Base-by-base conservation (phyloP, 805 yeast species). In the Metschnikowia aberdeeniae region DNA sequence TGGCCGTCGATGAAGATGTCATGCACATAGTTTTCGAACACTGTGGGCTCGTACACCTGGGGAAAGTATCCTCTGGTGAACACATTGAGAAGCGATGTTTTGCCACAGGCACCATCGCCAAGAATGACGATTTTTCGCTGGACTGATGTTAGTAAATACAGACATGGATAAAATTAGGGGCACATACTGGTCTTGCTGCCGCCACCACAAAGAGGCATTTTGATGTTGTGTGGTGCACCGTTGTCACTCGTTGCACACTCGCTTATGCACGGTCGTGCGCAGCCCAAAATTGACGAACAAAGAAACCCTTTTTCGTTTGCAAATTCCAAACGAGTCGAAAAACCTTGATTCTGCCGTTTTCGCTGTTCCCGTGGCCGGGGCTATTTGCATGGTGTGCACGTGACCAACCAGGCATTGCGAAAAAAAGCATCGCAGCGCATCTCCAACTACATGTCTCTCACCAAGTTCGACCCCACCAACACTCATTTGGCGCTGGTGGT, bases 61-160 rank as follows among this genome's bases (percentile, higher is more conserved):
- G 98, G 98, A 71, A 92, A 92, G 66, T 92, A 93, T 1, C 99
- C 99, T 56, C 97, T 75, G 5, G 99, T 93, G 70, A 92, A 93
- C 52, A 93, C 97, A 63, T 92, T 93, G 60, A 92, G 74, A 44
- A 93, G 74, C 9, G 97, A 90, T 2, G 99, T 92, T 65, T 92
- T 92, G 67, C 99, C 99, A 72, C 97, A 92, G 19, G 98, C 97
- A 80, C 98, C 97, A 68, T 92, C 97, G 41, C 98, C 98, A 24
- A 92, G 73, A 50, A 90, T 90, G 57, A 90, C 98, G 44, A 90
- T 89, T 64, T 90, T 90, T 57, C 97, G 84, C 67, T 88, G 89
- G 51, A 89, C 88, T 72, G 12, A 28, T 12, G 50, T 50, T 52
- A 52, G 56, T 46, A 22, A 22, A 22, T 2, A 22, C 26, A 22